phyloP scores from a whole-genome alignment of 2,329 filamentous ascomycete species.

The Xylariales sp. region DNA sequence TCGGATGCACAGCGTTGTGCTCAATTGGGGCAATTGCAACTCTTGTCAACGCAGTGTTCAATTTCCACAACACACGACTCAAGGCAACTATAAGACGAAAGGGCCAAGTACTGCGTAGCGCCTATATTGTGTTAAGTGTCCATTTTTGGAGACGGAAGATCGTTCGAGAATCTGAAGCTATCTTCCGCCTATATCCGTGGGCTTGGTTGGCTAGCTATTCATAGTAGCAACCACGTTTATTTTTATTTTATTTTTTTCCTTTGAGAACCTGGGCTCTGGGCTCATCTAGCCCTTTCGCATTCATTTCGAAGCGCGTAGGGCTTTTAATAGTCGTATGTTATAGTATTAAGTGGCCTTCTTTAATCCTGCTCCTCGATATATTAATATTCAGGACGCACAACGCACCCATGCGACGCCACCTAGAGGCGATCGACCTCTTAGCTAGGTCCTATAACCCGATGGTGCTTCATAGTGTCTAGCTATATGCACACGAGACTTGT shows the following conservation, averaged over 20 bases:
- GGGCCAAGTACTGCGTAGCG: neutral
- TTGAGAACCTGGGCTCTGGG: conserved; percentile 6
- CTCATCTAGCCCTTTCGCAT: conserved; percentile 16
- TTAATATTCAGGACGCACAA: neutral
- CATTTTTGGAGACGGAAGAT: conserved; percentile 29
- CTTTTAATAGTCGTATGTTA: conserved; percentile 8
- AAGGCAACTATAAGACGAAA: neutral
- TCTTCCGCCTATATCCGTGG: conserved; percentile 26
- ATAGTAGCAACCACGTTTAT: conserved; percentile 26
- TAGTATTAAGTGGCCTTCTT: neutral
- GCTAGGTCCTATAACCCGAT: neutral
- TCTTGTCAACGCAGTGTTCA: neutral
- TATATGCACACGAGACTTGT: neutral
- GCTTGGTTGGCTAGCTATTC: conserved; percentile 28
- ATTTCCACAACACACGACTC: neutral
- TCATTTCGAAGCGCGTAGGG: conserved; percentile 6
- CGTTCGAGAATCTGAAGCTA: neutral
- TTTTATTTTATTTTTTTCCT: neutral
- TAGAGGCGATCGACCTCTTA: neutral
- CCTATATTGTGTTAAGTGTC: neutral
- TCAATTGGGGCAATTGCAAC: conserved; percentile 23
- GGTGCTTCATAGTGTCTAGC: neutral
- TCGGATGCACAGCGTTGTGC: conserved; percentile 5
- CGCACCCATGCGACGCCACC: conserved; percentile 1
- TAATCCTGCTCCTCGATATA: neutral